phyloP scores from a whole-genome alignment of 2,329 filamentous ascomycete species.

The Mollisiaceae sp. region DNA sequence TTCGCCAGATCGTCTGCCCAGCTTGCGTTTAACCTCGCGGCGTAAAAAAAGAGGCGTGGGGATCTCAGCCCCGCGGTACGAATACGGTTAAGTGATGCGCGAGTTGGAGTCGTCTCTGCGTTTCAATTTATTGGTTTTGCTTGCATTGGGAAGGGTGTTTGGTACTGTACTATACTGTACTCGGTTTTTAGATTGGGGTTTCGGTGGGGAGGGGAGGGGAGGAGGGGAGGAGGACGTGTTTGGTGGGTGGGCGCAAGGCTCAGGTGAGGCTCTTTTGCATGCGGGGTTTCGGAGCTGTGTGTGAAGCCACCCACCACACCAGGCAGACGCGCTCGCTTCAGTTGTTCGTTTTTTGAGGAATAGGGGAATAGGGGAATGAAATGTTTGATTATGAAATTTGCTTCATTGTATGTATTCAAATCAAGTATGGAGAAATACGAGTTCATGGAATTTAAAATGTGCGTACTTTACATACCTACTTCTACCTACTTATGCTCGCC shows the following conservation, averaged over 20 bases:
- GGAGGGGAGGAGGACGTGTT: not conserved
- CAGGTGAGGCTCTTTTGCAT: not conserved
- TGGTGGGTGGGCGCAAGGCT: not conserved
- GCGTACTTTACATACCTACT: no score
- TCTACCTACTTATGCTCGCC: no score
- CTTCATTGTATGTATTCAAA: no score
- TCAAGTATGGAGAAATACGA: no score
- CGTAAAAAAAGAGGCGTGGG: not conserved
- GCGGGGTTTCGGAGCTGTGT: conserved; percentile 2
- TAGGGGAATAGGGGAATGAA: no score
- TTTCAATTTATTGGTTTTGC: not conserved
- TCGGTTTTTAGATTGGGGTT: no score
- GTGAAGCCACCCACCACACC: no score
- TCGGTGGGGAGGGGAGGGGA: no score
- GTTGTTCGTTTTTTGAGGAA: no score
- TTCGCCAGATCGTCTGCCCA: not conserved
- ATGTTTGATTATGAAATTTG: no score
- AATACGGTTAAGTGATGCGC: not conserved
- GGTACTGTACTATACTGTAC: no score
- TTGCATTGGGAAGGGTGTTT: not conserved
- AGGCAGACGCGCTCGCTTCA: not conserved
- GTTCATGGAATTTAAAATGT: no score
- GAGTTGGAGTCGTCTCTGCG: not conserved
- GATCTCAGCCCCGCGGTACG: not conserved
- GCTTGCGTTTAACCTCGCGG: not conserved